Conservation (phyloP, 2,329 filamentous ascomycete species). For the Paraconiothyrium brasiliense region DNA sequence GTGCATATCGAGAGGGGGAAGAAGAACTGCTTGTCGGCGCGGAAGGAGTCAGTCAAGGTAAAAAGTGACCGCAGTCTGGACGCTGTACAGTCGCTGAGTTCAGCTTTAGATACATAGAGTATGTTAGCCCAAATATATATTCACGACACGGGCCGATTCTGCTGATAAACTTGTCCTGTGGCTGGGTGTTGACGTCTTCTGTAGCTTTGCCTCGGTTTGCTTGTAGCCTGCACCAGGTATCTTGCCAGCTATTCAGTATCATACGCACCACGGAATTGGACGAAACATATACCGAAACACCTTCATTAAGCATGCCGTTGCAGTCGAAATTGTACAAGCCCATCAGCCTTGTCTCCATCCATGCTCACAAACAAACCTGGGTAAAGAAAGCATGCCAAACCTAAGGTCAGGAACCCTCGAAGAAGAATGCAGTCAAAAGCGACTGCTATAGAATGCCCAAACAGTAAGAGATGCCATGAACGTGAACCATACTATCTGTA, state of each 20-base stretch:
- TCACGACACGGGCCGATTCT: not conserved
- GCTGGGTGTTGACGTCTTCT: not conserved
- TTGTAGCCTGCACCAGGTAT: not conserved
- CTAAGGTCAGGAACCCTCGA: slow-evolving; percentile 18
- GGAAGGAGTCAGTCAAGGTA: not conserved
- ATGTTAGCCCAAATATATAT: not conserved
- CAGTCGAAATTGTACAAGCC: slow-evolving; percentile 34
- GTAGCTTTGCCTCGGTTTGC: not conserved
- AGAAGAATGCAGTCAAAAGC: slow-evolving; percentile 15
- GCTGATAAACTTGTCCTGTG: not conserved
- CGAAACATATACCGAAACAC: slow-evolving; percentile 22
- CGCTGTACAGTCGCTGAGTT: not conserved
- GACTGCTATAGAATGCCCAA: slow-evolving; percentile 20
- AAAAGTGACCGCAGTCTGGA: not conserved
- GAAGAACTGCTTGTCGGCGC: not conserved
- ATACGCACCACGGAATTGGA: not conserved
- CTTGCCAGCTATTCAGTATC: not conserved
- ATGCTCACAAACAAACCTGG: slow-evolving; percentile 31
- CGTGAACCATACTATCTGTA: slow-evolving; percentile 23
- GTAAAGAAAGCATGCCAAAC: slow-evolving; percentile 18
- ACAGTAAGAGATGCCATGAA: slow-evolving; percentile 30
- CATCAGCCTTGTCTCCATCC: slow-evolving; percentile 26
- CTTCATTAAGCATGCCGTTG: slow-evolving; percentile 27
- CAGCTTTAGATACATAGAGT: not conserved
- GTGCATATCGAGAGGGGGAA: slow-evolving; percentile 20